Percentiles rank a stretch among this genome's conserved stretches.
phyloP scores from a whole-genome alignment of 2,329 filamentous ascomycete species.

The Corinectria fuckeliana region DNA sequence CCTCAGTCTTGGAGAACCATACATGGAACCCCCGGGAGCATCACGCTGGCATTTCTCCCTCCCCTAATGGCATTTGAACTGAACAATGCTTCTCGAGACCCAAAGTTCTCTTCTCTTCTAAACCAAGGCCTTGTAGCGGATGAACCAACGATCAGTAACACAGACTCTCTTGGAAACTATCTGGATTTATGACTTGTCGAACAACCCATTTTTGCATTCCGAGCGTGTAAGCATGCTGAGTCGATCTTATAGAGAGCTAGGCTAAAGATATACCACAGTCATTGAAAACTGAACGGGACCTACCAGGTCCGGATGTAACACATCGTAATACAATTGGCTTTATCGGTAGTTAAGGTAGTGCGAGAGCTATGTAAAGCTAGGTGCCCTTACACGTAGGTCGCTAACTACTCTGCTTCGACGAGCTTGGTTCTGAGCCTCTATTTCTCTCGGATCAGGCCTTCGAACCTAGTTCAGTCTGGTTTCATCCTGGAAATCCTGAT shows the following conservation, averaged over 20 bases:
- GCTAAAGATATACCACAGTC: no score
- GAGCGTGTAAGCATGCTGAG: constrained; percentile 9
- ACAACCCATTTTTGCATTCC: constrained; percentile 2
- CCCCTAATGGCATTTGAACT: constrained; percentile 12
- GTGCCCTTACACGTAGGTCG: no score
- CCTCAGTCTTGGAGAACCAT: not conserved
- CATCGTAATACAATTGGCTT: no score
- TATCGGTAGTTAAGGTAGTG: no score
- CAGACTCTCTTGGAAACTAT: not conserved
- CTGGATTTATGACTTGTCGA: constrained; percentile 4
- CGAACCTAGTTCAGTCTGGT: not conserved
- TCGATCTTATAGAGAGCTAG: not conserved
- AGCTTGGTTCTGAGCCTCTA: no score
- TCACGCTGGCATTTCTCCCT: constrained; percentile 11
- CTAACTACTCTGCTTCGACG: no score
- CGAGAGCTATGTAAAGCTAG: no score
- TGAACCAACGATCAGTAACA: not conserved
- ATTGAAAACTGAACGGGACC: no score
- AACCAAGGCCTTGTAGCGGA: not conserved
- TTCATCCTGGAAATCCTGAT: not conserved
- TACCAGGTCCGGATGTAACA: no score
- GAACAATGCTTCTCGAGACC: not conserved
- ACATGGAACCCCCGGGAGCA: constrained; percentile 14
- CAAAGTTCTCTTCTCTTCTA: not conserved
- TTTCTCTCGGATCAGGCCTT: not conserved